Percentiles rank a stretch among this genome's conserved stretches.
These are phyloP conservation scores for Heliosperma pusillum DNA, from an alignment of 148 eudicot genomes.

Conservation along the genomic window DNA sequence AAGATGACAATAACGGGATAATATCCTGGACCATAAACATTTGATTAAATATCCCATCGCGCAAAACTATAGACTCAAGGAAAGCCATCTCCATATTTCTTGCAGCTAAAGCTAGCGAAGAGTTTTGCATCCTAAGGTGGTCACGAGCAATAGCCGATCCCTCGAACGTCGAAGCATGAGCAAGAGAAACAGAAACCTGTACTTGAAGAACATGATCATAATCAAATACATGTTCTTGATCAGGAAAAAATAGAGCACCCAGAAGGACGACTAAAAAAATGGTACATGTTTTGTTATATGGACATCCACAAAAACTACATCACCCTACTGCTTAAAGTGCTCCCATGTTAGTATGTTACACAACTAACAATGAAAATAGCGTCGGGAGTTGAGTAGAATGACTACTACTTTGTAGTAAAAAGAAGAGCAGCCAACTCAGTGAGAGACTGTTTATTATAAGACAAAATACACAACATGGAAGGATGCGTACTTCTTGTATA, in stretches of 20 bases:
- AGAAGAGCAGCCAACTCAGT: too few species aligned
- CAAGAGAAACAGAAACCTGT: slow-evolving; percentile 70
- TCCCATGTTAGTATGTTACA: too few species aligned
- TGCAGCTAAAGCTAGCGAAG: slow-evolving; percentile 44
- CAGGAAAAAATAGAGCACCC: background rate
- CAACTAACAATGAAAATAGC: too few species aligned
- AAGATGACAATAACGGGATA: slow-evolving; percentile 44
- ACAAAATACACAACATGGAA: slow-evolving; percentile 8
- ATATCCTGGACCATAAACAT: slow-evolving; percentile 60
- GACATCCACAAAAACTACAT: too few species aligned
- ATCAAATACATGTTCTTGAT: slow-evolving; percentile 1
- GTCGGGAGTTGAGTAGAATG: too few species aligned
- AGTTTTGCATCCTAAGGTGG: slow-evolving; percentile 50
- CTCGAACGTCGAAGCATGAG: slow-evolving; percentile 56
- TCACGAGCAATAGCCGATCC: slow-evolving; percentile 50
- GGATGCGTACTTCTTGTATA: slow-evolving; percentile 3
- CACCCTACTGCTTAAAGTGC: too few species aligned
- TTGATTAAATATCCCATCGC: slow-evolving; percentile 48
- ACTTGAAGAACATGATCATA: background rate
- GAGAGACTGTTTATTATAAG: too few species aligned
- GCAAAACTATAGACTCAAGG: slow-evolving; percentile 43
- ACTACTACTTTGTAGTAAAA: too few species aligned
- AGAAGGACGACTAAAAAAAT: background rate
- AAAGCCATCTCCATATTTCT: slow-evolving; percentile 43
- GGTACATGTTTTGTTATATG: background rate